Base-by-base conservation (phyloP, 305 asterid genomes). In the Fraxinus greggii region DNA sequence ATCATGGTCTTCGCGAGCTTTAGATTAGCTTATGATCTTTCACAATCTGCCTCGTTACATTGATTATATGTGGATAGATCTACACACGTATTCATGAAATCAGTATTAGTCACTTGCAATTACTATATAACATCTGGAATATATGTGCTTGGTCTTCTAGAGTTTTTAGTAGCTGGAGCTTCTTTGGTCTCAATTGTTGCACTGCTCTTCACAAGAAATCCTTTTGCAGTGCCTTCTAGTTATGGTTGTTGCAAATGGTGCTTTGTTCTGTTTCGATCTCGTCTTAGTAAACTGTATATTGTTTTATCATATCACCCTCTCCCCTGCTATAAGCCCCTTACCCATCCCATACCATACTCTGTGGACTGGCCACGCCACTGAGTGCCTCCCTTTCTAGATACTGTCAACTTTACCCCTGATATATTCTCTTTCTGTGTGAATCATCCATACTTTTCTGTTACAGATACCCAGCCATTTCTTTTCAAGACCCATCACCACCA, bases 171-270 rank as follows among this genome's bases (percentile, higher is more conserved):
- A 28, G 7, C 75, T 28, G 19, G 73, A 65, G 73, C 33, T 65
- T 26, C 5, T 29, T 69, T 69, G 40, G 36, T 69, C 40, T 69
- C 40, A 67, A 67, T 26, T 67, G 74, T 17, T 67, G 36, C 28
- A 28, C 15, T 72, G 21, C 36, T 32, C 76, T 32, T 0, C 24
- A 17, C 23, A 32, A 72, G 31, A 70, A 24, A 4, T 12, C 28
- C 15, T 72, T 72, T 32, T 15, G 23, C 26, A 4, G 38, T 29
- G 75, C 75, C 26, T 32, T 72, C n/a, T 70, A 42, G 45, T 32
- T 72, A 72, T 72, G 76, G 45, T 70, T 32, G 76, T 72, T 72
- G 72, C 72, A 61, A 23, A 61, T 65, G 72, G 29, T 26, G 33
- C 10, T 65, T 24, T 65, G 33, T 26, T 29, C 75, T 69, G 75